Base-by-base conservation (phyloP, 495 filamentous ascomycete genomes). In the Apiosordaria backusii region DNA sequence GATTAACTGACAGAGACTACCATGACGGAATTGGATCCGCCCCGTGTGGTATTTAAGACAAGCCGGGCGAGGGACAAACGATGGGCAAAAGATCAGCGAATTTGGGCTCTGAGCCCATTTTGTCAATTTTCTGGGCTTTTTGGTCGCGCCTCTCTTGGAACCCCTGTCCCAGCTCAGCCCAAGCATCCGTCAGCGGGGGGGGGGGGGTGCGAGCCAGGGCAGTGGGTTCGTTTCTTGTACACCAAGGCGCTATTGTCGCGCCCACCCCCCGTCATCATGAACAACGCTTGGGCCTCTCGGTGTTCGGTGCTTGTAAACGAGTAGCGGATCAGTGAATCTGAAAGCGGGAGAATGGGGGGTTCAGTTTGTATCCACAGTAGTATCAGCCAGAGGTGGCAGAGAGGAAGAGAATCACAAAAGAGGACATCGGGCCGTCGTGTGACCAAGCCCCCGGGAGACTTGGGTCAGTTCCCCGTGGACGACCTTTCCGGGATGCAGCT, bases 401-500 rank as follows among this genome's bases (percentile, higher is more conserved):
- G 52, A 54, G 21, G 7, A 59, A 26, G 66, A 54, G 35, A 16
- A 55, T 24, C 35, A 45, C 35, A 7, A 45, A 45, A 45, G 52
- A 21, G 52, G 52, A 23, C 62, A 59, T 65, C 67, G 69, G 69
- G 23, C 73, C 71, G 71, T 64, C 69, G 65, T 73, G 71, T 75
- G 67, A 72, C 71, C 52, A 19, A 65, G 35, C 50, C 35, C 53
- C 53, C 22, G 40, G 45, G 40, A 23, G 29, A 29, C 35, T 18
- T 23, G n/a, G 52, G n/a, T 3, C 4, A 23, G n/a, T 55, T 55
- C 13, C 63, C 57, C 59, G 59, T 57, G 27, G 27, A 60, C 52
- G 16, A 61, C 67, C 53, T 62, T 73, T 73, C 67, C 55, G 72
- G 70, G 59, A 72, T 63, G 70, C 67, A 72, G 66, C 66, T 67